Evolutionary conservation across 257 asterid species (phyloP).

Genomic region (Primulina eburnea): DNA sequence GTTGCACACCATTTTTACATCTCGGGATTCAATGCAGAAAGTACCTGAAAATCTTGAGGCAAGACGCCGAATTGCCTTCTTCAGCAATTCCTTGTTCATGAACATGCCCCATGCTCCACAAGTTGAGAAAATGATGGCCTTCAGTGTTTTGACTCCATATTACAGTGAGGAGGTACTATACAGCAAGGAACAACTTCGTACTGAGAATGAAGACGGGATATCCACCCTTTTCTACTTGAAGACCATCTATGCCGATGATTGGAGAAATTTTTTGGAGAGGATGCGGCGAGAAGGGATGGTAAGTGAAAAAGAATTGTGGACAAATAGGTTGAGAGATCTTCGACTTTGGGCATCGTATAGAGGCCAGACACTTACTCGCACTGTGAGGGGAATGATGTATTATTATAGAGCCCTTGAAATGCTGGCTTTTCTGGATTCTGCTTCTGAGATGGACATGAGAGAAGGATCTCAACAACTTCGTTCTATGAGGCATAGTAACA

Average conservation of each 20-base stretch:
- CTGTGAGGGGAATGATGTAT: slow-evolving; percentile 99
- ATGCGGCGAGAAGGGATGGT: slow-evolving; percentile 85
- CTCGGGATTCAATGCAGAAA: slow-evolving; percentile 92
- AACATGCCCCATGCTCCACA: slow-evolving; percentile 99
- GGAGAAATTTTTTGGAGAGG: slow-evolving; percentile 90
- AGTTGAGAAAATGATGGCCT: slow-evolving; percentile 97
- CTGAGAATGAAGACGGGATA: slow-evolving; percentile 98
- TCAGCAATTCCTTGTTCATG: slow-evolving; percentile 98
- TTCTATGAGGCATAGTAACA: slow-evolving; percentile 57
- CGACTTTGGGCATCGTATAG: slow-evolving; percentile 96
- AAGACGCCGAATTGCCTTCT: slow-evolving; percentile 94
- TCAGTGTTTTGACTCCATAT: slow-evolving; percentile 97
- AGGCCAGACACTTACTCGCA: slow-evolving; percentile 95
- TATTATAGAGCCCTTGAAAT: slow-evolving; percentile 95
- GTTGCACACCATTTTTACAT: slow-evolving; percentile 82
- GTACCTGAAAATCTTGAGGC: slow-evolving; percentile 96
- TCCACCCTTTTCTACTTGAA: slow-evolving; percentile 90
- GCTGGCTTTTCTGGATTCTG: slow-evolving; percentile 98
- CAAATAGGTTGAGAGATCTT: slow-evolving; percentile 76
- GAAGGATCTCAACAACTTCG: slow-evolving; percentile 78
- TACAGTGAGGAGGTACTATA: slow-evolving; percentile 89
- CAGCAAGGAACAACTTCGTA: slow-evolving; percentile 91
- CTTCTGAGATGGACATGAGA: slow-evolving; percentile 95
- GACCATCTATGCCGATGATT: slow-evolving; percentile 92
- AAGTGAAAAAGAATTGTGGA: slow-evolving; percentile 77